A percentile compares a stretch with the other conserved stretches of the same genome.
Evolutionary conservation across 371 early-diverging fungal species (phyloP).

Genomic region (Rhizomucor miehei): DNA sequence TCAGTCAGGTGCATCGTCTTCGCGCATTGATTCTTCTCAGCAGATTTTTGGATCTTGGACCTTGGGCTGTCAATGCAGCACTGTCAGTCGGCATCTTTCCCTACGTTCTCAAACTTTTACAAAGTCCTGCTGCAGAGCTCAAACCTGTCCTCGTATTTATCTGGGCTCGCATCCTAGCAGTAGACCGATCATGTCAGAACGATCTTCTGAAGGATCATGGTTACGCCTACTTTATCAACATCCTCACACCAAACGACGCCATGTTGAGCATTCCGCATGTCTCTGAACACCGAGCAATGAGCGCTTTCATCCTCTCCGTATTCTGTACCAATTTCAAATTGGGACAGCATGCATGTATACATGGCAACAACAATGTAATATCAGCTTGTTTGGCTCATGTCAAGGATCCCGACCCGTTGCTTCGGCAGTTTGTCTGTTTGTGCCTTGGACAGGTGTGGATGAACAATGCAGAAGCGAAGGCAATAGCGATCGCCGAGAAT

Average conservation of each 20-base stretch:
- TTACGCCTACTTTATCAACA: slow-evolving; percentile 89
- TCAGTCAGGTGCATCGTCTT: slow-evolving; percentile 92
- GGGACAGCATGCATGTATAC: slow-evolving; percentile 85
- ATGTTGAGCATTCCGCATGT: slow-evolving; percentile 66
- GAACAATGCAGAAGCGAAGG: slow-evolving; percentile 72
- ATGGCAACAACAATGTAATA: slow-evolving; percentile 56
- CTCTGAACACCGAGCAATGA: slow-evolving; percentile 90
- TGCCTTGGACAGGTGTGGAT: slow-evolving; percentile 87
- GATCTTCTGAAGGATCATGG: slow-evolving; percentile 93
- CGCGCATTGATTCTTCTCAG: slow-evolving; percentile 90
- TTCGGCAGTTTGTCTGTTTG: slow-evolving; percentile 90
- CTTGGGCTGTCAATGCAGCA: slow-evolving; percentile 94
- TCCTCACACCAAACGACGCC: slow-evolving; percentile 72
- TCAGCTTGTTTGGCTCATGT: slow-evolving; percentile 69
- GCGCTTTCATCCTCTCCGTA: slow-evolving; percentile 87
- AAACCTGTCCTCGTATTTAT: slow-evolving; percentile 93
- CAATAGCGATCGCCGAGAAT: slow-evolving; percentile 65
- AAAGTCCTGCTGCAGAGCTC: slow-evolving; percentile 90
- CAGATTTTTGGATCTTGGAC: slow-evolving; percentile 90
- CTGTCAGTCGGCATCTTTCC: slow-evolving; percentile 95
- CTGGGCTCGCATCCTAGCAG: slow-evolving; percentile 95
- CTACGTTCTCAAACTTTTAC: slow-evolving; percentile 94
- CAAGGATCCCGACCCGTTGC: slow-evolving; percentile 73
- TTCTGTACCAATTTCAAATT: slow-evolving; percentile 79
- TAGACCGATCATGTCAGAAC: slow-evolving; percentile 84